These are phyloP conservation scores for Backusella psychrophila DNA, from an alignment of 192 early-diverging fungal genomes.

Conservation along the genomic window DNA sequence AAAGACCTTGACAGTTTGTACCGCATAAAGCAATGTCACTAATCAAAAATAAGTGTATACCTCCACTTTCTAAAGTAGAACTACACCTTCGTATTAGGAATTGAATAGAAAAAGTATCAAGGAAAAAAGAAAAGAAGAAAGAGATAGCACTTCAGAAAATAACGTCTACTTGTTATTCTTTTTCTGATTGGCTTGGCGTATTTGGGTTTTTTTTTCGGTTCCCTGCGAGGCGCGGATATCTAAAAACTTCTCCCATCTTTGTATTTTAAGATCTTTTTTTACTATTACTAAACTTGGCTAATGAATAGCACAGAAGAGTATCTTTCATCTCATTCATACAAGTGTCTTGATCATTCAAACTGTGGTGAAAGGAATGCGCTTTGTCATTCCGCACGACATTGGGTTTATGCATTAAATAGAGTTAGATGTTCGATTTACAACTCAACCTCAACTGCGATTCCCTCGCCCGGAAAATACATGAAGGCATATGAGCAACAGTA, in stretches of 20 bases:
- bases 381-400: background rate
- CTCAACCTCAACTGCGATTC: background rate
- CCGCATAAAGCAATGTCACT: background rate
- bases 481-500: background rate
- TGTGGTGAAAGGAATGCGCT: background rate
- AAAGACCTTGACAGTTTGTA: background rate
- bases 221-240: background rate
- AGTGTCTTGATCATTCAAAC: background rate
- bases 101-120: background rate
- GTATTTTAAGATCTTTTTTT: background rate
- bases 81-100: background rate
- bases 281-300: background rate
- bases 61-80: background rate
- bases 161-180: background rate
- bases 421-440: background rate
- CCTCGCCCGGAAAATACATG: background rate
- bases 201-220: background rate
- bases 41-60: background rate
- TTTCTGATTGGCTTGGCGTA: background rate
- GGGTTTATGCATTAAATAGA: background rate
- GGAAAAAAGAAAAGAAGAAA: background rate
- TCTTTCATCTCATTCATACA: background rate
- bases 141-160: background rate
- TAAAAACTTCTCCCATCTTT: background rate
- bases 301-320: background rate